A percentile compares a stretch with the other conserved stretches of the same genome.
Evolutionary conservation across 352 stramenopile genomes (phyloP).

Genomic region (Phytophthora megakarya): DNA sequence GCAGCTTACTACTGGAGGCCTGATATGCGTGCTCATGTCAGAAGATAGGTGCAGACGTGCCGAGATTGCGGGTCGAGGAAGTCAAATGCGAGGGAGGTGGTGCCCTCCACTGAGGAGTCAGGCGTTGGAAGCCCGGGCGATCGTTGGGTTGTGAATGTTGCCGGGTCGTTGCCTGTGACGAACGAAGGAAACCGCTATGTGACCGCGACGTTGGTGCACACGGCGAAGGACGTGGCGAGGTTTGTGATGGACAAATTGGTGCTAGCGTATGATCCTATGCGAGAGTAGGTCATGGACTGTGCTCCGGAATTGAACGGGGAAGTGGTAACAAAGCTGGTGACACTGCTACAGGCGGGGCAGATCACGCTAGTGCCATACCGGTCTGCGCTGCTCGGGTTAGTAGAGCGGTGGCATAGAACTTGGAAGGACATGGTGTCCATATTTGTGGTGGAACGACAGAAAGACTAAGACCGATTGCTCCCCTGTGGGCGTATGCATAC

Average conservation of each 20-base stretch:
- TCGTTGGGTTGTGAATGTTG: background rate
- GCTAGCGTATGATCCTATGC: background rate
- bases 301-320: background rate
- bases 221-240: background rate
- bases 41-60: background rate
- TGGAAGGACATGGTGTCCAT: background rate
- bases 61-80: slow-evolving; percentile 3
- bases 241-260: background rate
- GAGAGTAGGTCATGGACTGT: background rate
- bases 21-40: background rate
- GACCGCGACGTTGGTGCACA: background rate
- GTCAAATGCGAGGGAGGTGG: background rate
- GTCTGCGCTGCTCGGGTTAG: background rate
- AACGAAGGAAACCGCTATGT: background rate
- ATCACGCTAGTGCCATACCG: slow-evolving; percentile 5
- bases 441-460: slow-evolving; percentile 1
- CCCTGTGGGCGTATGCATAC: slow-evolving; percentile 5
- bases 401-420: slow-evolving; percentile 3
- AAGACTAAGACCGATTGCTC: slow-evolving; percentile 4
- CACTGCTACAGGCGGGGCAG: background rate
- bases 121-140: background rate
- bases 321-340: background rate
- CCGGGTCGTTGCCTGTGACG: no score
- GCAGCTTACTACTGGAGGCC: background rate
- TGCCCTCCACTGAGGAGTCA: slow-evolving; percentile 2